Evolutionary conservation across 2,329 filamentous ascomycete genomes (phyloP), one percentile per base, ranked within the genome.

Genomic region (Pseudocercospora fuligena): DNA sequence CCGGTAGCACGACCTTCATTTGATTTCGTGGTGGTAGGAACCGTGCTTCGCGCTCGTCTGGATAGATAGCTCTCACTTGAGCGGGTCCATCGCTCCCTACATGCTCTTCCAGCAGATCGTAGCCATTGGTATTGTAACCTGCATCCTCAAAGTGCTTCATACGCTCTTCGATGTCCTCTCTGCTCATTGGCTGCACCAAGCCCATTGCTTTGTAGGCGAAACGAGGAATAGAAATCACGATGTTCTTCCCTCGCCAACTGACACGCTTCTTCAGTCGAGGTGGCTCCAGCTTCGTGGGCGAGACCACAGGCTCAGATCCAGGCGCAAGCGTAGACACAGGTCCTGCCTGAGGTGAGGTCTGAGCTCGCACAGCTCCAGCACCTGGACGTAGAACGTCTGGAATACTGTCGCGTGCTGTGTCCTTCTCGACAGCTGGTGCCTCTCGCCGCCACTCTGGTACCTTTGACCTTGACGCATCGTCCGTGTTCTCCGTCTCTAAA

Each of bases 31-130:
- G 49, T n/a, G 71, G 66, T 25, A 69, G 19, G 11, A 66, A 54
- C 8, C 64, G 72, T 29, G 63, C 53, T 49, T 75, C 72, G 36
- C 84, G 82, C 51, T 85, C 82, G 51, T 85, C 82, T 0, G 92
- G 92, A 87, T 89, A 94, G 33, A 88, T 83, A 51, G 84, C 83
- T 69, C 89, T 85, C 73, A 90, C 93, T 78, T 92, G 90, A 2
- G 81, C 70, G 12, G 61, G 70, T 14, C 65, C 71, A 40, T 70
- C 63, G 25, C 40, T 60, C 23, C 60, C 64, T 7, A 47, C 49
- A 5, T 79, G 74, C 29, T 77, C 79, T 19, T 84, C 81, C n/a
- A 80, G 82, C 59, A 92, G 78, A 70, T 91, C 89, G 75, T 92
- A 93, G 0, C 91, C 91, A 31, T 83, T 80, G 14, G 86, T 86